phyloP scores from a whole-genome alignment of 306 rosid genomes.

The Lathyrus aphaca region DNA sequence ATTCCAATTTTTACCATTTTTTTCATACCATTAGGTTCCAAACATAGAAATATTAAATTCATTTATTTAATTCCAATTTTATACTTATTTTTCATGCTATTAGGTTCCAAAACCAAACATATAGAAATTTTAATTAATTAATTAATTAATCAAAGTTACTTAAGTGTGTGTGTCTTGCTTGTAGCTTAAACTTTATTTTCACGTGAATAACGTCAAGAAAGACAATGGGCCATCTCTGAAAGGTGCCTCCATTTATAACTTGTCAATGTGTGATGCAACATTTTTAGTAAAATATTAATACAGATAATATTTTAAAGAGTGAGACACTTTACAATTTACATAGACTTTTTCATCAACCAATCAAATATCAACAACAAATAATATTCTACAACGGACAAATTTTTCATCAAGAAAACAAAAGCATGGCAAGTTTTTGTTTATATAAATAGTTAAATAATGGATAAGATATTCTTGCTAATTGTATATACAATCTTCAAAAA shows the following conservation, averaged over 20 bases:
- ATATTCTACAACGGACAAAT: conserved; percentile 51
- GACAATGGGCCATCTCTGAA: conserved; percentile 39
- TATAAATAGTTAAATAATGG: background rate
- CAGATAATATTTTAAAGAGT: conserved; percentile 36
- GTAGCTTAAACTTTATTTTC: conserved; percentile 31
- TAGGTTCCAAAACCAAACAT: conserved; percentile 22
- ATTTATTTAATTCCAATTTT: background rate
- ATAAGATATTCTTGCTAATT: background rate
- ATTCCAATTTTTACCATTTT: background rate
- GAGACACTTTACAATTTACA: conserved; percentile 47
- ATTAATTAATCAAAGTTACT: conserved; percentile 14
- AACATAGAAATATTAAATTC: conserved; percentile 17
- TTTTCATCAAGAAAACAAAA: conserved; percentile 41
- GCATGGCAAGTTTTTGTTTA: background rate
- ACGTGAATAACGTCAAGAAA: conserved; percentile 61
- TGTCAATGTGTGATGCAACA: conserved; percentile 56
- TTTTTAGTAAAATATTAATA: conserved; percentile 42
- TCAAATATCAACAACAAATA: conserved; percentile 51
- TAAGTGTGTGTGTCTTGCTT: conserved; percentile 33
- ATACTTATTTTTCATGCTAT: background rate
- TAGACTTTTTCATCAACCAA: conserved; percentile 46
- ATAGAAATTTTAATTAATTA: conserved; percentile 29
- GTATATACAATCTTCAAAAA: background rate
- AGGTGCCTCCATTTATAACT: conserved; percentile 46
- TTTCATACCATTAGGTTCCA: conserved; percentile 19